Evolutionary conservation across 768 basidiomycete genomes (phyloP), one percentile per base, ranked within the genome.

Genomic region (Rossbeevera mucosa): DNA sequence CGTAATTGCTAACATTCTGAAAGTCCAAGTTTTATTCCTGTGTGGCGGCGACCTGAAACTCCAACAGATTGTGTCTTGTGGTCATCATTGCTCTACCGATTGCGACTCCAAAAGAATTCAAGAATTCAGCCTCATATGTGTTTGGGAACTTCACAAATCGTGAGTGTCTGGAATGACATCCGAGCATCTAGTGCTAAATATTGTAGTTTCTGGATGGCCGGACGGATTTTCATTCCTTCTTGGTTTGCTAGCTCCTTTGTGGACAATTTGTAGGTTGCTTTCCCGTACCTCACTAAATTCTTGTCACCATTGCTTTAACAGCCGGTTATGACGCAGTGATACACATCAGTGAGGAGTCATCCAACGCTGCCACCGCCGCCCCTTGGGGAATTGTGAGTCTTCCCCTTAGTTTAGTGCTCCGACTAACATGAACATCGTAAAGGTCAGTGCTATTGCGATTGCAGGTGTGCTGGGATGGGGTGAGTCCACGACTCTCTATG

Each of bases 61-160:
- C 18, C 21, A 30, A 36, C 25, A 59, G 53, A 47, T 30, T 56
- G 46, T 45, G 72, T 47, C n/a, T 57, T 13, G 25, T 52, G 12
- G 16, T 59, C 36, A 52, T 89, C 46, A 76, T 91, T 46, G 83
- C 77, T 3, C 70, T 89, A 0, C 86, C 85, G 1, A 78, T 73
- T 12, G 76, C 81, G 1, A 83, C 85, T 1, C 83, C 83, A 2
- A 65, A 65, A n/a, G 78, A 80, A 25, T 75, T 81, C 47, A 78
- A 66, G 58, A 89, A 88, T 62, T 72, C 70, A 3, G 76, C 83
- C 1, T 73, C 74, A 7, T 84, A 79, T 52, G 85, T 82, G 0
- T 75, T 89, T 22, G 77, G 80, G 14, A 74, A 80, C 45, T 85
- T 85, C 50, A 69, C 72, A 28, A 86, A 86, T 55, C 60, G 83